Conservation (phyloP, 495 filamentous ascomycete genomes). For the Clavariopsis aquatica region DNA sequence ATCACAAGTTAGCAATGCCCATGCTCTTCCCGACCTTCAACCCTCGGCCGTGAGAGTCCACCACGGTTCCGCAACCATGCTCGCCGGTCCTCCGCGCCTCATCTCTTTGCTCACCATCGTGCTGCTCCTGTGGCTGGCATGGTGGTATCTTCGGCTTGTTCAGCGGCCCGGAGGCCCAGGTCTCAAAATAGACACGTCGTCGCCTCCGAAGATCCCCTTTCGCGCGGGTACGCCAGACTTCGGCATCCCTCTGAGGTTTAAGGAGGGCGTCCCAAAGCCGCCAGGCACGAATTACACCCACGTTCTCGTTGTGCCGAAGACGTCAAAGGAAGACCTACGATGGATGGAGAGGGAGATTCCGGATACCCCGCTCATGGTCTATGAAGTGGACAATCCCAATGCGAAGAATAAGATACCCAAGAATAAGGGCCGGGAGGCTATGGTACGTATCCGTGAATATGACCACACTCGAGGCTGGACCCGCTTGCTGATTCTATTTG, state of each 20-base stretch:
- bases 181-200: conserved; percentile 11
- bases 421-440: conserved; percentile 40
- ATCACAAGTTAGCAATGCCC: conserved; percentile 6
- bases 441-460: conserved; percentile 14
- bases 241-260: conserved; percentile 30
- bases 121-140: conserved; percentile 25
- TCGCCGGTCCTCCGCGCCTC: conserved; percentile 34
- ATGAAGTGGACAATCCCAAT: conserved; percentile 37
- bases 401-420: conserved; percentile 31
- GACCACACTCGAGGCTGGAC: background rate
- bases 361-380: conserved; percentile 28
- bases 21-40: background rate
- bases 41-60: conserved; percentile 5
- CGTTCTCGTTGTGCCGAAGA: conserved; percentile 32
- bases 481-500: background rate
- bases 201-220: background rate
- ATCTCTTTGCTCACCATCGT: conserved; percentile 19
- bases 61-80: conserved; percentile 22
- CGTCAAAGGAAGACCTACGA: conserved; percentile 30
- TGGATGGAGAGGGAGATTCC: conserved; percentile 37
- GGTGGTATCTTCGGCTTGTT: conserved; percentile 27
- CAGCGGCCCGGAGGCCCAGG: background rate
- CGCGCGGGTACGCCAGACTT: conserved; percentile 33
- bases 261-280: conserved; percentile 23
- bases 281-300: conserved; percentile 32